phyloP scores from a whole-genome alignment of 331 rosid genomes.

The Cydonia oblonga region DNA sequence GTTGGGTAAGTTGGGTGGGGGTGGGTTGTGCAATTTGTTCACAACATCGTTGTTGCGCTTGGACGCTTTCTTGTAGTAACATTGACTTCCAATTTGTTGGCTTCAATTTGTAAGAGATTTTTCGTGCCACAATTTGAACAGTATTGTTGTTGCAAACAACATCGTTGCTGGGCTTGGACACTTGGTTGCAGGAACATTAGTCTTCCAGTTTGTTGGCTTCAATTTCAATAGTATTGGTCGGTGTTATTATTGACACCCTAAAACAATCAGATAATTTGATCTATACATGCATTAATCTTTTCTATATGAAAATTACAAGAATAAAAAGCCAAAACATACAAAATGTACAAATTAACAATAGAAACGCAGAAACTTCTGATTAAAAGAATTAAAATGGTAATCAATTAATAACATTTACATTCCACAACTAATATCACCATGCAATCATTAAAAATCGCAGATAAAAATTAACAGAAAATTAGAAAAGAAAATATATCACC shows the following conservation, averaged over 20 bases:
- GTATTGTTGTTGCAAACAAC: neutral
- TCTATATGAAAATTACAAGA: too few species aligned
- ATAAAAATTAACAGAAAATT: neutral
- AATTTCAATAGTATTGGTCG: too few species aligned
- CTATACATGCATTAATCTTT: too few species aligned
- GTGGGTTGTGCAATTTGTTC: too few species aligned
- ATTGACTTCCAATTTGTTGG: neutral
- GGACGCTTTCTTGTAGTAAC: too few species aligned
- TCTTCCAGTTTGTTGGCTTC: neutral
- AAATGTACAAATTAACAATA: neutral
- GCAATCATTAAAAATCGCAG: neutral
- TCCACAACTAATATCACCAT: neutral
- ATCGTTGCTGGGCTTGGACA: neutral
- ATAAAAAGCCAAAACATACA: neutral
- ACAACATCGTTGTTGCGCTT: too few species aligned
- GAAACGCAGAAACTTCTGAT: neutral
- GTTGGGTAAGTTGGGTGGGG: too few species aligned
- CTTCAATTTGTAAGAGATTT: neutral
- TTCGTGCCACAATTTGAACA: neutral
- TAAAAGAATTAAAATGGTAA: neutral
- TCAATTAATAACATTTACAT: too few species aligned
- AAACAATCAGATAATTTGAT: too few species aligned
- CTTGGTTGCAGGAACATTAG: neutral
- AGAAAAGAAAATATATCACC: neutral
- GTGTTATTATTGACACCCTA: too few species aligned